Conservation (phyloP, 208 protist species). For the Polymyxa betae region DNA sequence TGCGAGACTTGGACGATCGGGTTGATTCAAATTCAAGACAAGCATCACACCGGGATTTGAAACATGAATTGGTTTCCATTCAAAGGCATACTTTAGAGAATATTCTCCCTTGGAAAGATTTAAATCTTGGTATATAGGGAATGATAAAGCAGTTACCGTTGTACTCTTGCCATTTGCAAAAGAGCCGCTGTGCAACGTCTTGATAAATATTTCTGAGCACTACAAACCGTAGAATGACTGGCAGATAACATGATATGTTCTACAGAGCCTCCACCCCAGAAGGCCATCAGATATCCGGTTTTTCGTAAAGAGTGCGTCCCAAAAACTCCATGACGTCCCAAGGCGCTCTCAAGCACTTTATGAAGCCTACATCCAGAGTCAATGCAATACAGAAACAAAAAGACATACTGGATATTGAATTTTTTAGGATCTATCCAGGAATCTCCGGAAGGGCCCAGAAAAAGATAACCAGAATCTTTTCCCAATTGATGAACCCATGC, state of each 20-base stretch:
- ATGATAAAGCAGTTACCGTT: no score
- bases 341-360: not conserved
- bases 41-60: not conserved
- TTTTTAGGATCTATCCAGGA: not conserved
- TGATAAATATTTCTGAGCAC: slow-evolving; percentile 15
- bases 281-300: not conserved
- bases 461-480: not conserved
- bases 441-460: not conserved
- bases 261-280: not conserved
- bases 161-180: not conserved
- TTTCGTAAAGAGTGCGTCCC: slow-evolving; percentile 11
- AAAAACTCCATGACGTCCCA: not conserved
- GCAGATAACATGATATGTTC: slow-evolving; percentile 39
- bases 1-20: no score
- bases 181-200: not conserved
- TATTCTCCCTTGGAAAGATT: not conserved
- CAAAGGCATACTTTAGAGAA: not conserved
- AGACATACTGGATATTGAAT: slow-evolving; percentile 44
- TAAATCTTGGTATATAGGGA: not conserved
- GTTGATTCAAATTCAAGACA: not conserved
- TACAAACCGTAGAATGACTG: not conserved
- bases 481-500: slow-evolving; percentile 1
- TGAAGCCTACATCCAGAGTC: not conserved
- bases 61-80: not conserved
- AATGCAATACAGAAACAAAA: not conserved